Conservation (phyloP, 2,329 filamentous ascomycete genomes). For the Colletotrichum siamense region DNA sequence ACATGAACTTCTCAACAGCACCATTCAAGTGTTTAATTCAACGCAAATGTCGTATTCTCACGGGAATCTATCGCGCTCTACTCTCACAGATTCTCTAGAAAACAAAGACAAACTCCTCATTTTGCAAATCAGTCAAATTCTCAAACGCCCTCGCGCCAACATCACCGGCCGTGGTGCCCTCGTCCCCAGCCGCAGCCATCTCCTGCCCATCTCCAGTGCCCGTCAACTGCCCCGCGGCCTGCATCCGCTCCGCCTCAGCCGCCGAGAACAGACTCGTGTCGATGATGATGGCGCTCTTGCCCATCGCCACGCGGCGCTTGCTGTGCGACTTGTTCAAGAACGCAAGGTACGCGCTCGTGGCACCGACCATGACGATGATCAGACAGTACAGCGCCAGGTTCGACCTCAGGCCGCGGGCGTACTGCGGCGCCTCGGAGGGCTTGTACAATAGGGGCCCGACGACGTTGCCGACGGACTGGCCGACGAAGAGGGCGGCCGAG, state of each 20-base stretch:
- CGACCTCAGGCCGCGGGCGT: constrained; percentile 61
- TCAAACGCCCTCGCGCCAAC: constrained; percentile 55
- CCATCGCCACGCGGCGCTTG: constrained; percentile 28
- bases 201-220: constrained; percentile 25
- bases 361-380: constrained; percentile 52
- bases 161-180: constrained; percentile 18
- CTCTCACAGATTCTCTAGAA: too few relatives aligned
- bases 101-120: constrained; percentile 69
- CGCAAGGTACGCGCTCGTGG: constrained; percentile 40
- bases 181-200: constrained; percentile 26
- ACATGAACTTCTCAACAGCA: background rate
- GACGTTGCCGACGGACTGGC: constrained; percentile 67
- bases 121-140: constrained; percentile 65
- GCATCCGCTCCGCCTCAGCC: constrained; percentile 44
- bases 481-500: constrained; percentile 63
- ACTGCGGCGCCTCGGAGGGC: constrained; percentile 62
- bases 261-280: constrained; percentile 64
- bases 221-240: constrained; percentile 22
- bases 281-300: constrained; percentile 53
- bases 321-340: constrained; percentile 57
- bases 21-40: fast-evolving
- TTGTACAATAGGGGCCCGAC: constrained; percentile 69
- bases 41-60: background rate
- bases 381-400: constrained; percentile 66
- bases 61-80: too few relatives aligned